phyloP scores from a whole-genome alignment of 805 yeast genomes.

The Torulaspora quercuum region DNA sequence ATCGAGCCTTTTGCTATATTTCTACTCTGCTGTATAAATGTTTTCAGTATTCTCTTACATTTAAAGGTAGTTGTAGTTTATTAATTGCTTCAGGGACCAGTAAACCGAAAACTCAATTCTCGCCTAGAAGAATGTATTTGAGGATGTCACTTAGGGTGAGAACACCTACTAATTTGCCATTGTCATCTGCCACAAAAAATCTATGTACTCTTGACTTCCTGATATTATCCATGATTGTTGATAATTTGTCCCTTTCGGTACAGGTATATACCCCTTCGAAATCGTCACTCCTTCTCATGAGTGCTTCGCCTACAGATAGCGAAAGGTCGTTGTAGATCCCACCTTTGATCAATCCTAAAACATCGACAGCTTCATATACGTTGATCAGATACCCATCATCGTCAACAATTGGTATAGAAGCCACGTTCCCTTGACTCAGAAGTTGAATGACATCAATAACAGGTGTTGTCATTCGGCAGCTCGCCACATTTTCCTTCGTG shows the following conservation, averaged over 20 bases:
- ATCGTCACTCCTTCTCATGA: constrained; percentile 84
- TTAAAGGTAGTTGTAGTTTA: not conserved
- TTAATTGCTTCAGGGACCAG: not conserved
- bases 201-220: constrained; percentile 88
- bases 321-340: constrained; percentile 89
- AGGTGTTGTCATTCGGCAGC: constrained; percentile 86
- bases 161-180: constrained; percentile 73
- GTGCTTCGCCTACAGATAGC: constrained; percentile 91
- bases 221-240: constrained; percentile 89
- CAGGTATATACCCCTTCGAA: constrained; percentile 98
- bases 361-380: constrained; percentile 95
- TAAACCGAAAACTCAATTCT: constrained; percentile 19
- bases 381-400: constrained; percentile 63
- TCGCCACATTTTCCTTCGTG: constrained; percentile 53
- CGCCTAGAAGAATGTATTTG: constrained; percentile 72
- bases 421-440: constrained; percentile 73
- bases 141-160: constrained; percentile 89
- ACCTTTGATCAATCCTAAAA: constrained; percentile 85
- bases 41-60: too few species aligned
- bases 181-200: constrained; percentile 85
- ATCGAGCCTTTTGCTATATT: too few species aligned
- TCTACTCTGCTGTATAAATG: too few species aligned
- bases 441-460: constrained; percentile 88
- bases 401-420: constrained; percentile 91
- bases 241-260: constrained; percentile 77